Conservation (phyloP, 345 rosid genomes). For the Hibiscus mutabilis region DNA sequence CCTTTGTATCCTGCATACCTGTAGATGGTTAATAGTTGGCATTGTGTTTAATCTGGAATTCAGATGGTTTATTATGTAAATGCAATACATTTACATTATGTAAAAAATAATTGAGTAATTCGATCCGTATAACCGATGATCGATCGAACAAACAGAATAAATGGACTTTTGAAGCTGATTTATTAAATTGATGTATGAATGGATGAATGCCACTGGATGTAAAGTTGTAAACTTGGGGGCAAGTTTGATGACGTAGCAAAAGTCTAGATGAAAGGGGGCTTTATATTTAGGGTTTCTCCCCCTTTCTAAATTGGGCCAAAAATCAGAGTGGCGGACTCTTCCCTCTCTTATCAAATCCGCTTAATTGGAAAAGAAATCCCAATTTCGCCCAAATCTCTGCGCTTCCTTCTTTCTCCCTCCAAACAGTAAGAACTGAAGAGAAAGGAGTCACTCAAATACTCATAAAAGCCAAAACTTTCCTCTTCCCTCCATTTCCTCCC, state of each 20-base stretch:
- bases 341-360: constrained; percentile 34
- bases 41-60: too few species aligned
- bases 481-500: constrained; percentile 8
- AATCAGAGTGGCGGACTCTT: constrained; percentile 25
- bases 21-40: too few species aligned
- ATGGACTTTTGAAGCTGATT: too few species aligned
- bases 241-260: neutral
- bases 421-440: neutral
- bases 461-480: neutral
- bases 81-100: too few species aligned
- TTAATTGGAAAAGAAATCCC: constrained; percentile 8
- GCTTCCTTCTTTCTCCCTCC: constrained; percentile 14
- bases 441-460: neutral
- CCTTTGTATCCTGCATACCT: too few species aligned
- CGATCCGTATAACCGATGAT: too few species aligned
- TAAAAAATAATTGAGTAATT: too few species aligned
- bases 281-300: neutral
- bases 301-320: neutral
- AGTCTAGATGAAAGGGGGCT: neutral
- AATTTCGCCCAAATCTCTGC: constrained; percentile 10
- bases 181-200: too few species aligned
- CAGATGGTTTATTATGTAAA: too few species aligned
- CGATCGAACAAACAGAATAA: too few species aligned
- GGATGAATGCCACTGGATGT: too few species aligned
- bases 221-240: neutral